Conservation (phyloP, 2,329 filamentous ascomycete genomes). For the Monilinia aucupariae region DNA sequence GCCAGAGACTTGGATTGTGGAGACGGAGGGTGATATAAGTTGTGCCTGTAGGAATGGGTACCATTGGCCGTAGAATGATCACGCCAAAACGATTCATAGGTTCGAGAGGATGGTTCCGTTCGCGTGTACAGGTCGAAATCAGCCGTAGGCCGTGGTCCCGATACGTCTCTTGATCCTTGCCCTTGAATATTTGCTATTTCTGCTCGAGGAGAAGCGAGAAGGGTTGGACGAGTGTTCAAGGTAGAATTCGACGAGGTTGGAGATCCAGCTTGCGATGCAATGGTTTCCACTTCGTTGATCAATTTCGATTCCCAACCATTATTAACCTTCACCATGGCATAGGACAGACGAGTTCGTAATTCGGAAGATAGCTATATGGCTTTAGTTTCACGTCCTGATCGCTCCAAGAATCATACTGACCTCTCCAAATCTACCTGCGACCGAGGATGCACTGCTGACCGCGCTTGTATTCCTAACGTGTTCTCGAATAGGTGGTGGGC, state of each 20-base stretch:
- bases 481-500: constrained; percentile 33
- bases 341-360: constrained; percentile 77
- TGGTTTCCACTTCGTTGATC: constrained; percentile 70
- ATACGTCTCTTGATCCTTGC: constrained; percentile 20
- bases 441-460: constrained; percentile 54
- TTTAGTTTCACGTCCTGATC: constrained; percentile 21
- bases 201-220: constrained; percentile 50
- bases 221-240: constrained; percentile 46
- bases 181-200: constrained; percentile 37
- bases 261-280: constrained; percentile 64
- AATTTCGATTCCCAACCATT: constrained; percentile 79
- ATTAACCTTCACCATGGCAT: constrained; percentile 90
- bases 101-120: constrained; percentile 31
- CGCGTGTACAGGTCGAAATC: constrained; percentile 36
- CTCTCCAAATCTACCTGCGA: constrained; percentile 70
- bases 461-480: constrained; percentile 70
- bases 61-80: constrained; percentile 36
- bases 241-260: constrained; percentile 55
- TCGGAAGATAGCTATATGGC: constrained; percentile 44
- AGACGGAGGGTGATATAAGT: constrained; percentile 36
- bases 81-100: constrained; percentile 44
- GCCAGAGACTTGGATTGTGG: constrained; percentile 42
- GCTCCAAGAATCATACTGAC: constrained; percentile 41
- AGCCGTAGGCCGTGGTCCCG: constrained; percentile 20
- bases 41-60: constrained; percentile 2